A percentile compares a stretch with the other conserved stretches of the same genome.
Evolutionary conservation across 805 yeast genomes (phyloP).

Genomic region (Ogataea dorogensis): DNA sequence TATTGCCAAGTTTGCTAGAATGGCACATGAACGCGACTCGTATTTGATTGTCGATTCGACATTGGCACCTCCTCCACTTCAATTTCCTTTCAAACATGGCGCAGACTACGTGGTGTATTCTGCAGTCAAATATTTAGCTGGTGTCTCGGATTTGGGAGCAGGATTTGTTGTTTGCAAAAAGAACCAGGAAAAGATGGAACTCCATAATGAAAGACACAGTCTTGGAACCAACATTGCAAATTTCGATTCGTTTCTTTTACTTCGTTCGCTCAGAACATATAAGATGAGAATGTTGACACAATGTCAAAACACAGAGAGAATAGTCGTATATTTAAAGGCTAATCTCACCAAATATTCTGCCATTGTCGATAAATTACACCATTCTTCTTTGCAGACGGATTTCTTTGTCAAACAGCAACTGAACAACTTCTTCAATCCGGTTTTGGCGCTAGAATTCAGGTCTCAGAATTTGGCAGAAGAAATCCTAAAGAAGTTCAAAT

Average conservation of each 20-base stretch:
- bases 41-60: conserved; percentile 51
- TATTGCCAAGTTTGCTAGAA: conserved; percentile 41
- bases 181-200: conserved; percentile 30
- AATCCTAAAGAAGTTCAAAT: conserved; percentile 46
- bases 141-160: conserved; percentile 54
- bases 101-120: conserved; percentile 55
- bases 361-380: conserved; percentile 38
- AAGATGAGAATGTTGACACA: conserved; percentile 50
- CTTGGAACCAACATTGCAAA: conserved; percentile 54
- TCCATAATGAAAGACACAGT: conserved; percentile 41
- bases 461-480: conserved; percentile 37
- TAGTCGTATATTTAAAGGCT: conserved; percentile 39
- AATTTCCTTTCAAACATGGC: conserved; percentile 49
- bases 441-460: conserved; percentile 42
- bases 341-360: conserved; percentile 35
- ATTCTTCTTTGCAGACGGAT: conserved; percentile 48
- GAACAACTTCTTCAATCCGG: conserved; percentile 45
- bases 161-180: conserved; percentile 47
- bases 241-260: conserved; percentile 46
- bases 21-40: conserved; percentile 45
- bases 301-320: conserved; percentile 42
- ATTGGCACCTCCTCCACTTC: conserved; percentile 56
- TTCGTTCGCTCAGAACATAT: conserved; percentile 49
- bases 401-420: conserved; percentile 40
- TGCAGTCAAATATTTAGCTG: conserved; percentile 56